phyloP scores from a whole-genome alignment of 805 yeast species.

The Saccharomyces jurei region DNA sequence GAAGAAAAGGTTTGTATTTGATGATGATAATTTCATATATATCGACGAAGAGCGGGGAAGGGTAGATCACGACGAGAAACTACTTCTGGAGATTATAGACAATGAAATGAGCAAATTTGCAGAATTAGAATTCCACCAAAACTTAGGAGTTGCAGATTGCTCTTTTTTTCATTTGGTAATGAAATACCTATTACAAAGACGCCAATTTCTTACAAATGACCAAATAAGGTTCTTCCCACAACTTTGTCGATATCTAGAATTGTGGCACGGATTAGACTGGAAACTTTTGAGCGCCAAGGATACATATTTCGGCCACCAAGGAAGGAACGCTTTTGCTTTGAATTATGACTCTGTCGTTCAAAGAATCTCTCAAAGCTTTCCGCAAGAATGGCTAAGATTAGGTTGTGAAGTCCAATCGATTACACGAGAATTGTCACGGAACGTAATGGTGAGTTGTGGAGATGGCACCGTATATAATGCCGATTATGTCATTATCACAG shows the following conservation, averaged over 20 bases:
- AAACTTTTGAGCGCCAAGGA: slow-evolving; percentile 58
- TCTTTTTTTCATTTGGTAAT: slow-evolving; percentile 43
- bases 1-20: slow-evolving; percentile 22
- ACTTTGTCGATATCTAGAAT: slow-evolving; percentile 50
- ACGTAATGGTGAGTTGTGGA: slow-evolving; percentile 30
- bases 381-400: slow-evolving; percentile 33
- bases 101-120: slow-evolving; percentile 53
- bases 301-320: slow-evolving; percentile 61
- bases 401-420: slow-evolving; percentile 36
- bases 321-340: slow-evolving; percentile 65
- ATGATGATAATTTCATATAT: slow-evolving; percentile 22
- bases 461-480: slow-evolving; percentile 31
- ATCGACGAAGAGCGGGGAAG: slow-evolving; percentile 21
- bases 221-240: slow-evolving; percentile 49
- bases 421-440: slow-evolving; percentile 18
- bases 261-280: slow-evolving; percentile 78
- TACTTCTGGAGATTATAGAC: slow-evolving; percentile 37
- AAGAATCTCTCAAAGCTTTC: slow-evolving; percentile 35
- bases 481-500: slow-evolving; percentile 61
- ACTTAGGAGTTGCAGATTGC: slow-evolving; percentile 41
- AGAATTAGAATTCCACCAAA: slow-evolving; percentile 47
- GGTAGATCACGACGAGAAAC: slow-evolving; percentile 20
- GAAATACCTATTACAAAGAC: slow-evolving; percentile 40
- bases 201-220: slow-evolving; percentile 39
- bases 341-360: slow-evolving; percentile 47